Percentiles rank a stretch among this genome's conserved stretches.
Conservation (phyloP, 108 stramenopile genomes). For the Aurantiochytrium sp. region DNA sequence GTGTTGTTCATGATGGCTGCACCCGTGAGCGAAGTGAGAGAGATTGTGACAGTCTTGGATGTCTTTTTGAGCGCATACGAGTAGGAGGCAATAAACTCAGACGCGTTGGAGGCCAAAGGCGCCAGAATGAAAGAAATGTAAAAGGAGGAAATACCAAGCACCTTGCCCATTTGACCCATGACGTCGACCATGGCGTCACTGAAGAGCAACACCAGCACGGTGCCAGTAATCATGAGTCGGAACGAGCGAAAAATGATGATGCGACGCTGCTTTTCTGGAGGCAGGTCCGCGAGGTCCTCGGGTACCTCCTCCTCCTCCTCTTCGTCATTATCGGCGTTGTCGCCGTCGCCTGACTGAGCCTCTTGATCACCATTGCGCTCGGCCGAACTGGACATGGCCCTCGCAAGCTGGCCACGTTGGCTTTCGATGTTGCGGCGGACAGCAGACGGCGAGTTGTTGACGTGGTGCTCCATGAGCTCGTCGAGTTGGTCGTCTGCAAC, state of each 20-base stretch:
- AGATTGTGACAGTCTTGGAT: conserved; percentile 78
- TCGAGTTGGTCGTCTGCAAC: background rate
- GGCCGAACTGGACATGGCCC: background rate
- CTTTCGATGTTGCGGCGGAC: background rate
- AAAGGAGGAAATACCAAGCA: conserved; percentile 66
- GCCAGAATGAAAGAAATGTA: conserved; percentile 94
- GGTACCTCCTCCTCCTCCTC: conserved; percentile 45
- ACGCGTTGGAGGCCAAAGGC: conserved; percentile 87
- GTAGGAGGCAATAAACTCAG: conserved; percentile 81
- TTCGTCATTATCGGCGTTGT: background rate
- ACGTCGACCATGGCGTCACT: conserved; percentile 94
- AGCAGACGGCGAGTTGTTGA: background rate
- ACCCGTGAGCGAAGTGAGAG: conserved; percentile 65
- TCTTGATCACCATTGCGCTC: background rate
- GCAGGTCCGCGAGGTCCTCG: conserved; percentile 37
- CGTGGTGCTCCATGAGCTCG: background rate
- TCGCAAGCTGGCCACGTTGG: background rate
- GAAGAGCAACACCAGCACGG: conserved; percentile 76
- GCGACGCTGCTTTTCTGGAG: conserved; percentile 73
- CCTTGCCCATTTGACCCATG: conserved; percentile 72
- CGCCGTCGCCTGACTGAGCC: too few species aligned
- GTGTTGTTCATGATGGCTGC: conserved; percentile 99
- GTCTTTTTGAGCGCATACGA: conserved; percentile 89
- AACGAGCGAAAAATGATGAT: conserved; percentile 75
- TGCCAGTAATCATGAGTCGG: conserved; percentile 70